phyloP scores from a whole-genome alignment of 2,329 filamentous ascomycete genomes.

The Cytospora chrysosperma region DNA sequence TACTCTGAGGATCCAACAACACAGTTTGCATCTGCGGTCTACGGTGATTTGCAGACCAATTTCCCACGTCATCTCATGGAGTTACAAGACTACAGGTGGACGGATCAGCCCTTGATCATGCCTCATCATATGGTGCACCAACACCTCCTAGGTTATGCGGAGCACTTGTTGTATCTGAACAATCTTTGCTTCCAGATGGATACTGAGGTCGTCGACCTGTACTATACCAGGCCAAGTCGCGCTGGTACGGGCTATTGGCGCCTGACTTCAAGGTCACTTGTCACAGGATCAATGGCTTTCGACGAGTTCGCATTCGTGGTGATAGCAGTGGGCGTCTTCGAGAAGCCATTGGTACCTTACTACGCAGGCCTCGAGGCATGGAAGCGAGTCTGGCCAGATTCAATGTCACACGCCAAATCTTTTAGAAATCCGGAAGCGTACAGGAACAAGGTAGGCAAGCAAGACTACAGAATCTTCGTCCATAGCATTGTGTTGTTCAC shows the following conservation, averaged over 20 bases:
- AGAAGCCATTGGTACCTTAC: neutral
- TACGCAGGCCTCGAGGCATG: slow-evolving; percentile 2
- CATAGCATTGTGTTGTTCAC: neutral
- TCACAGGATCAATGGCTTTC: neutral
- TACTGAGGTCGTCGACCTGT: neutral
- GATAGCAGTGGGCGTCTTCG: slow-evolving; percentile 1
- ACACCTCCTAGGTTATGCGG: neutral
- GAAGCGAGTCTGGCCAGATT: neutral
- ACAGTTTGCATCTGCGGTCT: neutral
- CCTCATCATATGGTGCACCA: neutral
- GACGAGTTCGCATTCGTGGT: neutral
- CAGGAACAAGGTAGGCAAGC: neutral
- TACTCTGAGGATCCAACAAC: neutral
- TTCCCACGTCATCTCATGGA: slow-evolving; percentile 16
- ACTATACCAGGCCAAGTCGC: neutral
- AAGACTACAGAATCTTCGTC: neutral
- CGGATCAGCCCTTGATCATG: slow-evolving; percentile 2
- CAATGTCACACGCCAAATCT: neutral
- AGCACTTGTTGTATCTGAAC: neutral
- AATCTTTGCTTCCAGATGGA: neutral
- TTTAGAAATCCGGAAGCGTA: neutral
- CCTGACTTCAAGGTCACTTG: neutral
- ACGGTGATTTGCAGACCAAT: slow-evolving; percentile 3
- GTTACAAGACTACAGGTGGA: slow-evolving; percentile 5
- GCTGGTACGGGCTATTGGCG: neutral